These are phyloP conservation scores for Malassezia brasiliensis DNA, from an alignment of 1,284 basidiomycete genomes.

Conservation along the genomic window DNA sequence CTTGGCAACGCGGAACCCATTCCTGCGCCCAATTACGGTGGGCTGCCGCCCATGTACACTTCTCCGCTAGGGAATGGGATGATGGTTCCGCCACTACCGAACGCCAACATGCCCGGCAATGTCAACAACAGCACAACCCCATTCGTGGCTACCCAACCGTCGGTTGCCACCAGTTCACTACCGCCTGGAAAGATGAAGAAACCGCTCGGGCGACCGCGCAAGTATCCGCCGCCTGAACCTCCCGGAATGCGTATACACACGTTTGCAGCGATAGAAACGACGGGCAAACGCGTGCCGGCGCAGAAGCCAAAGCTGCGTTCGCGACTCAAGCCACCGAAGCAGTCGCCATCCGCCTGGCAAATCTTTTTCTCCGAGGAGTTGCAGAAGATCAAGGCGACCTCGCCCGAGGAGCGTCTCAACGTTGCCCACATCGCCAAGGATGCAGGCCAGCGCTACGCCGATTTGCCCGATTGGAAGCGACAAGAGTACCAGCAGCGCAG, in stretches of 20 bases:
- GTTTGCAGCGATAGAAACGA: not conserved
- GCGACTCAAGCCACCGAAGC: constrained; percentile 71
- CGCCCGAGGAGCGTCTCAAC: constrained; percentile 61
- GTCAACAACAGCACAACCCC: not conserved
- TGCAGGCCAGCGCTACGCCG: constrained; percentile 79
- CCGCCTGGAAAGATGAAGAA: not conserved
- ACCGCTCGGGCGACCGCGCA: not conserved
- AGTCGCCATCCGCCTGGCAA: constrained; percentile 91
- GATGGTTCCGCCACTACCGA: not conserved
- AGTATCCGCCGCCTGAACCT: not conserved
- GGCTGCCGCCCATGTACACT: not conserved
- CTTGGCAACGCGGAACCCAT: not conserved
- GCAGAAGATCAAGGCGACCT: constrained; percentile 61
- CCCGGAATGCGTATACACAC: not conserved
- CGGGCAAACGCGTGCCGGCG: not conserved
- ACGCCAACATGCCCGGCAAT: not conserved
- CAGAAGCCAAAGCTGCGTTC: constrained; percentile 45
- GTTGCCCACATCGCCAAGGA: constrained; percentile 92
- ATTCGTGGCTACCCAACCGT: not conserved
- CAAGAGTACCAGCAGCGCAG: constrained; percentile 52
- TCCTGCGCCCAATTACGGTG: not conserved
- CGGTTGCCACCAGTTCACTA: not conserved
- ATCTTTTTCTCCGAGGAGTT: constrained; percentile 95
- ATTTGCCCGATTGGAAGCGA: constrained; percentile 67
- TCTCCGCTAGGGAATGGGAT: not conserved